These are phyloP conservation scores for thale cress (Arabidopsis thaliana) DNA, from an alignment of 345 rosid genomes.

Conservation along the genomic window DNA sequence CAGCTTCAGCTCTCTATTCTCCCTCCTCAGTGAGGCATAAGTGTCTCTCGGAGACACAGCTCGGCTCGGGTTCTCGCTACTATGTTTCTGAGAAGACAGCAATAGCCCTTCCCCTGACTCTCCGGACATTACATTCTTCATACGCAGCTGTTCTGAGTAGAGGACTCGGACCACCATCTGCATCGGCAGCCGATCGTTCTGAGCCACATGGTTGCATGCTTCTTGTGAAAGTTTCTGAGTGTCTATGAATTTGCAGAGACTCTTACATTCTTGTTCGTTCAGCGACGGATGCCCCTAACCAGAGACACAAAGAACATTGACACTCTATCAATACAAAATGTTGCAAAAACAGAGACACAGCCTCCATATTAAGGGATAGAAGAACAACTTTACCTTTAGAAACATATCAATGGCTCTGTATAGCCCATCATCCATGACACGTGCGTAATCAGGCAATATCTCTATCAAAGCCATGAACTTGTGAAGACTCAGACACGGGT, in stretches of 20 bases:
- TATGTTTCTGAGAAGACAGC: conserved; percentile 55
- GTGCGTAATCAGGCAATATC: conserved; percentile 77
- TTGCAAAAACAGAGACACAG: not conserved
- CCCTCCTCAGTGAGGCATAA: conserved; percentile 91
- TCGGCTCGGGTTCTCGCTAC: conserved; percentile 63
- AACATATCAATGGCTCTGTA: conserved; percentile 85
- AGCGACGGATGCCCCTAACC: conserved; percentile 67
- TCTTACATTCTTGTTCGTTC: conserved; percentile 68
- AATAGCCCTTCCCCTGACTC: conserved; percentile 66
- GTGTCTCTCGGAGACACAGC: conserved; percentile 81
- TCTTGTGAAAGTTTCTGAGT: conserved; percentile 52
- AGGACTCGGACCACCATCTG: conserved; percentile 45
- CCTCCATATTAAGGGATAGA: not conserved
- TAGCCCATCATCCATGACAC: conserved; percentile 79
- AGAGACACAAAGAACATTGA: not conserved
- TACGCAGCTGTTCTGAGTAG: conserved; percentile 47
- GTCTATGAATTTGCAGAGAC: conserved; percentile 74
- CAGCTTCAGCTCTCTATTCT: conserved; percentile 91
- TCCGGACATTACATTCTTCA: conserved; percentile 67
- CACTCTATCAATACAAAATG: not conserved
- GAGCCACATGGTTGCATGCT: conserved; percentile 47
- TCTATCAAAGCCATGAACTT: conserved; percentile 75
- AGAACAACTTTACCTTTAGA: conserved; percentile 59
- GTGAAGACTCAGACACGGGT: conserved; percentile 73
- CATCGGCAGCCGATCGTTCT: conserved; percentile 44